Evolutionary conservation across 1,139 yeast genomes (phyloP), one percentile per base, ranked within the genome.

Genomic region (Taphrina deformans): DNA sequence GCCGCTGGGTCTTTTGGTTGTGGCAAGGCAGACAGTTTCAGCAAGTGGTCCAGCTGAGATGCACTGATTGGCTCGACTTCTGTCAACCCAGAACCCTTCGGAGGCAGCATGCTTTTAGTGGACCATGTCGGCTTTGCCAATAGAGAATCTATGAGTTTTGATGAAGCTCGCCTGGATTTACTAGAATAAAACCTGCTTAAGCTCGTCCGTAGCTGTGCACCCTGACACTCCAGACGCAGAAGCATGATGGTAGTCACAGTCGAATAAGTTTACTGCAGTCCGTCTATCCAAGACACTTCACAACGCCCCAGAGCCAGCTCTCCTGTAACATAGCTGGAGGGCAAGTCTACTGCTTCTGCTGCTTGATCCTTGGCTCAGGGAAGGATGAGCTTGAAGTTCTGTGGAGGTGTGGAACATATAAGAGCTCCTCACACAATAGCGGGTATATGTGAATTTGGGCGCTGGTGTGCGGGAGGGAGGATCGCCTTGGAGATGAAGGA

Each of bases 1-100:
- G 23, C 31, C 16, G 51, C 35, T 10, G 55, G 16, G 18, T 35
- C 27, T 40, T 51, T 29, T 24, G 66, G 66, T 26, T 48, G 21
- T 33, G 66, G 61, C 24, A 65, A 46, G 7, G 65, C 50, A 21
- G 66, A 52, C 26, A 52, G 51, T 38, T 38, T 58, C 31, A 27
- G 45, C 31, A 65, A 50, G 53, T 53, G 33, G 16, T 52, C 46
- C 3, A 65, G 46, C 24, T 65, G 63, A 3, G 45, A 31, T n/a
- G 31, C 35, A 4, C 38, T 26, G 51, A 59, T 50, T 10, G 62
- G 9, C 51, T 55, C 51, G 35, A 40, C 41, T 9, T 27, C 46
- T 3, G 26, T 10, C 10, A 45, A n/a, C 21, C 24, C 41, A 14
- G 62, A 1, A 12, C 23, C 45, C 12, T 18, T 23, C 23, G 44